Evolutionary conservation across 2,329 filamentous ascomycete genomes (phyloP).

Genomic region (Rutstroemia sp.): DNA sequence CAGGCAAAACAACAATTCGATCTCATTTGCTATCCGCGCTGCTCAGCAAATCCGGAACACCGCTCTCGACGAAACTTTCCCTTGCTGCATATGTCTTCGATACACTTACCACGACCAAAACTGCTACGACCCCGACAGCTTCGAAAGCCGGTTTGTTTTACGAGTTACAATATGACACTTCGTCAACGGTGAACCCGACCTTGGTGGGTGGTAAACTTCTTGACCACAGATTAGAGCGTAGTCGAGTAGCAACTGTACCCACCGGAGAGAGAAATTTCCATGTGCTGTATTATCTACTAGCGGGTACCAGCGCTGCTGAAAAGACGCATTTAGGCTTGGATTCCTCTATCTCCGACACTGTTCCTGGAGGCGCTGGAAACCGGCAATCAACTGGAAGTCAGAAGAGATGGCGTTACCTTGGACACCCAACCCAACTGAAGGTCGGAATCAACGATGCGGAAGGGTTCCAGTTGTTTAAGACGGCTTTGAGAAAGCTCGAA

Average conservation of each 20-base stretch:
- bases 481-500: slow-evolving; percentile 84
- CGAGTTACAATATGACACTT: slow-evolving; percentile 93
- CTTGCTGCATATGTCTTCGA: slow-evolving; percentile 95
- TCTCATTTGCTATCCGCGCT: slow-evolving; percentile 82
- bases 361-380: slow-evolving; percentile 34
- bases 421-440: slow-evolving; percentile 93
- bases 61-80: slow-evolving; percentile 86
- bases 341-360: slow-evolving; percentile 39
- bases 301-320: slow-evolving; percentile 84
- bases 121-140: slow-evolving; percentile 86
- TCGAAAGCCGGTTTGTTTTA: slow-evolving; percentile 94
- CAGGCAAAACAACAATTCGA: slow-evolving; percentile 91
- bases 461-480: slow-evolving; percentile 97
- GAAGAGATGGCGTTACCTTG: slow-evolving; percentile 92
- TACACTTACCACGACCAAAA: slow-evolving; percentile 93
- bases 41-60: slow-evolving; percentile 84
- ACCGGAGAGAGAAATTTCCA: slow-evolving; percentile 97
- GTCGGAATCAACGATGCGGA: slow-evolving; percentile 94
- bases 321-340: slow-evolving; percentile 71
- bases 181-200: slow-evolving; percentile 73
- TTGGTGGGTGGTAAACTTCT: slow-evolving; percentile 91
- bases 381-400: slow-evolving; percentile 43
- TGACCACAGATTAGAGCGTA: slow-evolving; percentile 87
- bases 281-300: slow-evolving; percentile 87
- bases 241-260: slow-evolving; percentile 82